Conservation (phyloP, 768 basidiomycete genomes). For the Boletellus emodensis region DNA sequence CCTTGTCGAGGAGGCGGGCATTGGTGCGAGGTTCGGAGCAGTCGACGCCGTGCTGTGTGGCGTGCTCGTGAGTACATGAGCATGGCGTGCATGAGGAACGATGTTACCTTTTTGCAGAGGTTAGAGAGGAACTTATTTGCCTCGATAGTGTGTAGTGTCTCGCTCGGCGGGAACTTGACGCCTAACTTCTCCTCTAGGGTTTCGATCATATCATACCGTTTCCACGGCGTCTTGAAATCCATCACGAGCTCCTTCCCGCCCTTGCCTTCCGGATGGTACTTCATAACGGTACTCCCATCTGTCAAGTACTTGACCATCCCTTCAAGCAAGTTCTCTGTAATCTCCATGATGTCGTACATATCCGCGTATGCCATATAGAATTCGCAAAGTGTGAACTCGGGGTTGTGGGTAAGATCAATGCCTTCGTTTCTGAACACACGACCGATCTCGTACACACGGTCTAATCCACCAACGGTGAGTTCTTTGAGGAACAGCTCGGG, state of each 20-base stretch:
- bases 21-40: constrained; percentile 96
- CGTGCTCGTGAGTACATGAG: background rate
- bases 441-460: constrained; percentile 98
- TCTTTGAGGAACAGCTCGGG: constrained; percentile 98
- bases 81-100: background rate
- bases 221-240: constrained; percentile 94
- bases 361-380: constrained; percentile 99
- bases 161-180: constrained; percentile 90
- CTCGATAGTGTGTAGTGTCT: constrained; percentile 81
- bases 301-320: constrained; percentile 87
- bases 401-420: constrained; percentile 98
- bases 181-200: constrained; percentile 92
- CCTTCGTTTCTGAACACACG: constrained; percentile 98
- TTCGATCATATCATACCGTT: constrained; percentile 96
- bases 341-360: constrained; percentile 97
- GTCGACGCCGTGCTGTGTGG: constrained; percentile 82
- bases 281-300: constrained; percentile 72
- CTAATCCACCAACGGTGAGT: constrained; percentile 93
- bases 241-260: constrained; percentile 70
- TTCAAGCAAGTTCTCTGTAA: constrained; percentile 88
- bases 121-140: constrained; percentile 86
- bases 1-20: constrained; percentile 92
- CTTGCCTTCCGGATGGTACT: constrained; percentile 93
- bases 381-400: constrained; percentile 99
- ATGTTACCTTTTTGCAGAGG: constrained; percentile 71